Conservation (phyloP, 169 alveolate genomes). For the Neospora caninum region DNA sequence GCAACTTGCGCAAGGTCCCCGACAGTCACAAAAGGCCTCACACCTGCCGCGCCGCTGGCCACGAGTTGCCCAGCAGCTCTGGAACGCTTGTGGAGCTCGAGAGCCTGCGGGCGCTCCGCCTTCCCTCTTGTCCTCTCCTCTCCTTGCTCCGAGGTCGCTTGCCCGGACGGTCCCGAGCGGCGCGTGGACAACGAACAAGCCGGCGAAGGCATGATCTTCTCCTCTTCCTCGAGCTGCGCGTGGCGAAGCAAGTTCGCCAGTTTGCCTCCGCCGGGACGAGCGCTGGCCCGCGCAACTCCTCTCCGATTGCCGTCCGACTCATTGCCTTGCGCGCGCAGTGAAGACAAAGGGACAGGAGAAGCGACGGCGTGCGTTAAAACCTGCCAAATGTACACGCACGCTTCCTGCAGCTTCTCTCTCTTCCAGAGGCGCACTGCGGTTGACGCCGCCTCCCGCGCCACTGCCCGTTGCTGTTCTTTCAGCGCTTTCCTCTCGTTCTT, state of each 20-base stretch:
- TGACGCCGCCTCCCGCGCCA: background rate
- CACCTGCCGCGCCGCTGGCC: background rate
- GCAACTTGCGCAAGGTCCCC: background rate
- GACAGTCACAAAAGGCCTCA: background rate
- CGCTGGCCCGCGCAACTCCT: no score
- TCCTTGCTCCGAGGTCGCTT: no score
- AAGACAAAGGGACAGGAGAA: background rate
- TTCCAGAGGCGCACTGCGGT: slow-evolving; percentile 3
- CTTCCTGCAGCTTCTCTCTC: background rate
- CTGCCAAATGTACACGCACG: slow-evolving; percentile 20
- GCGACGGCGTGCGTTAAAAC: slow-evolving; percentile 11
- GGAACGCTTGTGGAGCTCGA: background rate
- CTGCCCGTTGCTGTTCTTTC: background rate
- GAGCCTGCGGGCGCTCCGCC: no score
- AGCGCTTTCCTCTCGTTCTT: background rate
- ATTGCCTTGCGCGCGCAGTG: no score
- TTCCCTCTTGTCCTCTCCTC: no score
- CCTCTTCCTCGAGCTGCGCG: background rate
- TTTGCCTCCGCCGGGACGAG: background rate
- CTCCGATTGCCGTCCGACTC: background rate
- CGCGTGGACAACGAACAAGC: background rate
- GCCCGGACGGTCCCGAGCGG: no score
- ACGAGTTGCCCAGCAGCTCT: background rate
- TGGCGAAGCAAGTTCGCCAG: background rate
- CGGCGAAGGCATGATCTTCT: background rate